Evolutionary conservation across 352 stramenopile genomes (phyloP), one percentile per base, ranked within the genome.

Genomic region (Phytopythium oedochilum): DNA sequence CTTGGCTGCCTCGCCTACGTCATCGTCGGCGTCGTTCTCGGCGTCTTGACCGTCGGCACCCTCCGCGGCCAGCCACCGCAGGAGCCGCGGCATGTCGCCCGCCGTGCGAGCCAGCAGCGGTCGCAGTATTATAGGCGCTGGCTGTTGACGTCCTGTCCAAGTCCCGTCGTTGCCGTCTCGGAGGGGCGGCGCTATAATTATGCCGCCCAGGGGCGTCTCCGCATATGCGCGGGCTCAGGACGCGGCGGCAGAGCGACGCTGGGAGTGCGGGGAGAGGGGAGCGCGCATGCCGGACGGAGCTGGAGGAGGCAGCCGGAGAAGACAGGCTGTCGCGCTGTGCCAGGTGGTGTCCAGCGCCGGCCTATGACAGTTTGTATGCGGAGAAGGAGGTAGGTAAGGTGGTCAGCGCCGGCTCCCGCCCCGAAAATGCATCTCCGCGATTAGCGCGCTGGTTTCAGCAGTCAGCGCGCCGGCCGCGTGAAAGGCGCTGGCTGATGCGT

Each of bases 381-480:
- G 26, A 25, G 18, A 35, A 52, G 17, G 45, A 52, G 44, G 29
- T 52, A 28, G 42, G 38, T 18, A 52, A 52, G 44, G 29, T 52
- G 45, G 42, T 52, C 26, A 52, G 45, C 23, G 43, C 20, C 9
- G 14, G 22, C 12, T 15, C 17, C 42, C 25, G 25, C 45, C 14
- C 44, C 44, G 44, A 35, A 50, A 50, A 5, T 1, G 22, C 42
- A 22, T 0, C 25, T 29, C 11, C 5, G 9, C n/a, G n/a, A n/a
- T n/a, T n/a, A n/a, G n/a, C n/a, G n/a, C n/a, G n/a, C n/a, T n/a
- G n/a, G n/a, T n/a, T n/a, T n/a, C n/a, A n/a, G n/a, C n/a, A n/a
- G n/a, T n/a, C n/a, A n/a, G n/a, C n/a, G n/a, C 40, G 23, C 14
- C 10, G 20, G 28, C 6, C 9, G 14, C 5, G 6, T 47, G 40